A percentile compares a stretch with the other conserved stretches of the same genome.
phyloP scores from a whole-genome alignment of 2,329 filamentous ascomycete genomes.

The Aspergillus novofumigatus region DNA sequence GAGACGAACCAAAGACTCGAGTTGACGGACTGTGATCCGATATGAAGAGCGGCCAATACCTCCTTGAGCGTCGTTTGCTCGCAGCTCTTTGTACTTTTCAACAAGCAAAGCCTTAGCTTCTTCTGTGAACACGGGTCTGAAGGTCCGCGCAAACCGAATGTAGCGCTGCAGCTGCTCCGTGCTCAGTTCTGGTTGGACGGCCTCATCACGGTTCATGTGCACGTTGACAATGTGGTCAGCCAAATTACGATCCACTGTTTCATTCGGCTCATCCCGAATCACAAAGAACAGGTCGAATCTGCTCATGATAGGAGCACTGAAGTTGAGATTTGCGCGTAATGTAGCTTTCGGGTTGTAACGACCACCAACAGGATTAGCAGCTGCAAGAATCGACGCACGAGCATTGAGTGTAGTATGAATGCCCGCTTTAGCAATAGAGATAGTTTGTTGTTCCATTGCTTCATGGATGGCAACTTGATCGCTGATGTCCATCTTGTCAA shows the following conservation, averaged over 20 bases:
- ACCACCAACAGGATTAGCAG: slow-evolving; percentile 91
- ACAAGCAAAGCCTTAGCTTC: slow-evolving; percentile 84
- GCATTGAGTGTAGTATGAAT: slow-evolving; percentile 98
- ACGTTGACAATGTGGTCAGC: slow-evolving; percentile 93
- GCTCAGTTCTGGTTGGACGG: slow-evolving; percentile 86
- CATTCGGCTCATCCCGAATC: slow-evolving; percentile 93
- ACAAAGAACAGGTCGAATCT: slow-evolving; percentile 99
- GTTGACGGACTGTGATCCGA: slow-evolving; percentile 91
- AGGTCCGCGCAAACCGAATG: slow-evolving; percentile 92
- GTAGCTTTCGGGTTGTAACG: slow-evolving; percentile 95
- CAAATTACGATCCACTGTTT: slow-evolving; percentile 81
- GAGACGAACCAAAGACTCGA: slow-evolving; percentile 92
- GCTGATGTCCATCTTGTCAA: slow-evolving; percentile 98
- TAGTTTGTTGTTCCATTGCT: slow-evolving; percentile 99
- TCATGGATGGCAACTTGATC: slow-evolving; percentile 99
- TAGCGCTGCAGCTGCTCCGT: slow-evolving; percentile 96
- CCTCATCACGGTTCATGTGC: slow-evolving; percentile 87
- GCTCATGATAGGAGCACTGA: slow-evolving; percentile 98
- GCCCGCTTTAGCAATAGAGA: slow-evolving; percentile 96
- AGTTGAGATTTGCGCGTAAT: slow-evolving; percentile 91
- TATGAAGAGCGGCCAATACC: slow-evolving; percentile 94
- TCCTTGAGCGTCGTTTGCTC: slow-evolving; percentile 88
- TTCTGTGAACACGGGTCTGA: slow-evolving; percentile 85
- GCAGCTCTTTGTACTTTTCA: slow-evolving; percentile 89
- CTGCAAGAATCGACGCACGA: slow-evolving; percentile 88